phyloP scores from a whole-genome alignment of 495 filamentous ascomycete genomes.

The Xylona heveae region DNA sequence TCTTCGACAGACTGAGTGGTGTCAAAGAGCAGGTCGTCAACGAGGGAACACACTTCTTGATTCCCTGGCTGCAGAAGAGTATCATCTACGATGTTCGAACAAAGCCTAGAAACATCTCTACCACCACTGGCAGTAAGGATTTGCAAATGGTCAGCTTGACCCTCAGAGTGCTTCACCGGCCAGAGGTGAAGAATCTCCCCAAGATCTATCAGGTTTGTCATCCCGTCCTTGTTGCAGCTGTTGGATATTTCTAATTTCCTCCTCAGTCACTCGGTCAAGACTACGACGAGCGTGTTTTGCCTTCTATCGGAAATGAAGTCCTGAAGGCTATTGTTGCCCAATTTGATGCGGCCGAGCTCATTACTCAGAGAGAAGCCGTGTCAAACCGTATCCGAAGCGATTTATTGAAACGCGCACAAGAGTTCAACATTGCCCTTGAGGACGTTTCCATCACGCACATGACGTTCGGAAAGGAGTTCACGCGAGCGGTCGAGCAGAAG shows the following conservation, averaged over 20 bases:
- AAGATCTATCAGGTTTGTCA: constrained; percentile 88
- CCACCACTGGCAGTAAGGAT: constrained; percentile 98
- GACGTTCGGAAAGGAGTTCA: constrained; percentile 99
- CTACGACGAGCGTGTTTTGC: constrained; percentile 98
- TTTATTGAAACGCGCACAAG: constrained; percentile 80
- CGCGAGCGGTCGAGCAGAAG: constrained; percentile 95
- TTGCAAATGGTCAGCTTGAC: constrained; percentile 99
- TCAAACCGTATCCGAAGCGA: constrained; percentile 87
- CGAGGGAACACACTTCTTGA: constrained; percentile 91
- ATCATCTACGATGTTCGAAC: constrained; percentile 97
- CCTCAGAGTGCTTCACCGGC: constrained; percentile 81
- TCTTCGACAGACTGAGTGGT: constrained; percentile 87
- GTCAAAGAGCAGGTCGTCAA: constrained; percentile 84
- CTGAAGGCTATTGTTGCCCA: constrained; percentile 98
- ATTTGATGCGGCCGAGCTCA: constrained; percentile 97
- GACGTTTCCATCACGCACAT: constrained; percentile 99
- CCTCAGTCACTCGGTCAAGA: constrained; percentile 60
- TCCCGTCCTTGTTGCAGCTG: constrained; percentile 1
- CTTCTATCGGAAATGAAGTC: constrained; percentile 99
- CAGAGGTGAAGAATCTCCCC: constrained; percentile 77
- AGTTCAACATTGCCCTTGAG: constrained; percentile 98
- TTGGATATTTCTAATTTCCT: neutral
- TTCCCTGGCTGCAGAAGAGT: constrained; percentile 88
- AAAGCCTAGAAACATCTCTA: constrained; percentile 88
- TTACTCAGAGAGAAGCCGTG: constrained; percentile 96